Evolutionary conservation across 2,329 filamentous ascomycete species (phyloP), one percentile per base, ranked within the genome.

Genomic region (Colletotrichum sp.): DNA sequence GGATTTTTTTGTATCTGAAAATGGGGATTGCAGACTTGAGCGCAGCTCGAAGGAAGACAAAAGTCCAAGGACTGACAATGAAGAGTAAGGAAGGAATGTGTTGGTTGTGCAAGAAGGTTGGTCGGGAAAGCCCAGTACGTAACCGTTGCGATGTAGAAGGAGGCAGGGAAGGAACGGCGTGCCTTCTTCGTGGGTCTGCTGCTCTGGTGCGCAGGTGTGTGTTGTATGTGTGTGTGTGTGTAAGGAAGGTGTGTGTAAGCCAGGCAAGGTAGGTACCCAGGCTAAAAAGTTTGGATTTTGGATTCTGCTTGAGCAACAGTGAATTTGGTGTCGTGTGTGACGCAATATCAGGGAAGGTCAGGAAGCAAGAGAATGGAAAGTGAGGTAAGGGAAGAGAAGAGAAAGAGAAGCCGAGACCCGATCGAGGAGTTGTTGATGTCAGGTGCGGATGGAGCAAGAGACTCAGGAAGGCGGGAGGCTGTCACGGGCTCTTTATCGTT

Each of bases 401-500:
- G 34, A 39, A 67, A 63, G 39, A 59, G 39, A 66, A 69, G 28
- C 64, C 73, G 24, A 67, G 66, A 73, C 64, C 59, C 57, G 59
- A 65, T 73, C 64, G 36, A 76, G 18, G n/a, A 44, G 60, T 24
- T 49, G 65, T 65, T 64, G 71, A 76, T 69, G 65, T 69, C 70
- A 74, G 71, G 34, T 65, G 70, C 34, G 64, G 74, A 76, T 74
- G 64, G 52, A 26, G 71, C 44, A 59, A 65, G 71, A 72, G 59
- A 62, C 52, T 66, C 44, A 69, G 71, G 71, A 76, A 69, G 70
- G 70, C 70, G 64, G 71, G 74, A 76, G 74, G 70, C 70, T 21
- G 57, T 76, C 74, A 76, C 59, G 59, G 71, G 64, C 70, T 76
- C 74, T 76, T 76, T 76, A 76, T 76, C 18, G 49, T 69, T 52